A percentile compares a stretch with the other conserved stretches of the same genome.
These are phyloP conservation scores for Saccharomyces hybrid DNA, from an alignment of 1,139 yeast species.

Conservation along the genomic window DNA sequence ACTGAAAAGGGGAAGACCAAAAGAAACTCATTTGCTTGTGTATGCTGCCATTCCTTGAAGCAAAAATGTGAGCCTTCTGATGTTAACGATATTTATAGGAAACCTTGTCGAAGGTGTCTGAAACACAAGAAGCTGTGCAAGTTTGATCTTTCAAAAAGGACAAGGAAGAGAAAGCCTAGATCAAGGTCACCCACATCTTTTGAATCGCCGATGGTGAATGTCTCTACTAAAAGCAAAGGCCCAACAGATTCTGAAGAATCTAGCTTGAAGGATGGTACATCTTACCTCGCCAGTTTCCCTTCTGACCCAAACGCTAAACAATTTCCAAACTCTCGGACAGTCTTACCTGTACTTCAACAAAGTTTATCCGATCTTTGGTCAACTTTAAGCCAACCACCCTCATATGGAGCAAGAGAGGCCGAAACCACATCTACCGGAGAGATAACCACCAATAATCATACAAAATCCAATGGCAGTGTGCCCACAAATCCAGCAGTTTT, in stretches of 20 bases:
- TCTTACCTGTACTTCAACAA: conserved; percentile 7
- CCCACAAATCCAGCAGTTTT: background rate
- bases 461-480: background rate
- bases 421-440: background rate
- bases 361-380: conserved; percentile 9
- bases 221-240: background rate
- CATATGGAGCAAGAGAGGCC: background rate
- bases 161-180: conserved; percentile 45
- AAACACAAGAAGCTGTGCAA: conserved; percentile 60
- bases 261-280: background rate
- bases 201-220: background rate
- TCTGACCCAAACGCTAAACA: background rate
- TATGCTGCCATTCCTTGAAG: conserved; percentile 70
- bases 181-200: conserved; percentile 16
- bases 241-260: background rate
- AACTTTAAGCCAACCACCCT: background rate
- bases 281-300: background rate
- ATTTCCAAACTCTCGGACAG: background rate
- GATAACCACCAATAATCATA: background rate
- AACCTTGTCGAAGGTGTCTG: conserved; percentile 70
- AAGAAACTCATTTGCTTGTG: conserved; percentile 55
- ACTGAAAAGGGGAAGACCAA: conserved; percentile 20
- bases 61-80: conserved; percentile 78
- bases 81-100: conserved; percentile 42
- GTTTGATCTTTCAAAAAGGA: conserved; percentile 54